Conservation (phyloP, 1,284 basidiomycete genomes). For the Phlebopus sp. region DNA sequence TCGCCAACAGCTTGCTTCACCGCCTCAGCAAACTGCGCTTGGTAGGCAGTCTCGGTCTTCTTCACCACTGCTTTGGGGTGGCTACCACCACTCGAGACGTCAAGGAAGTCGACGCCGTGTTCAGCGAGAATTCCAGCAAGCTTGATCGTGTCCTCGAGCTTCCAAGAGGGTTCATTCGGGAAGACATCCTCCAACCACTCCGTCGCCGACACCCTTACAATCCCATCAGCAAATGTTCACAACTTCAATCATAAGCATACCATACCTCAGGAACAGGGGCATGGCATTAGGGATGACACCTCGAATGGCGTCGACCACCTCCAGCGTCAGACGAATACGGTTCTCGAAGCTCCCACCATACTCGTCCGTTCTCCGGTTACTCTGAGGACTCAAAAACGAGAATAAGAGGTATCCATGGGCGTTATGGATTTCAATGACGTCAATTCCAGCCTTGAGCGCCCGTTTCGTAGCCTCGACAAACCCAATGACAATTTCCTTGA, state of each 20-base stretch:
- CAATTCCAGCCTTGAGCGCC: constrained; percentile 53
- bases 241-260: constrained; percentile 27
- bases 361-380: constrained; percentile 68
- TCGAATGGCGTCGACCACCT: constrained; percentile 53
- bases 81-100: constrained; percentile 63
- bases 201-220: constrained; percentile 52
- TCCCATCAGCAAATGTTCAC: not conserved
- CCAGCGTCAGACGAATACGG: constrained; percentile 57
- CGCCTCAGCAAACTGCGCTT: constrained; percentile 49
- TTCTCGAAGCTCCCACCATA: constrained; percentile 78
- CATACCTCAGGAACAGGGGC: constrained; percentile 69
- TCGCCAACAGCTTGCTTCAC: constrained; percentile 57
- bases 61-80: constrained; percentile 46
- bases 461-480: constrained; percentile 59
- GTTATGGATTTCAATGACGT: constrained; percentile 67
- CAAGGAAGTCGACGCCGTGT: constrained; percentile 65
- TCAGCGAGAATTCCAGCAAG: constrained; percentile 51
- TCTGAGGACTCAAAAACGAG: constrained; percentile 55
- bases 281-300: constrained; percentile 53
- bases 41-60: constrained; percentile 50
- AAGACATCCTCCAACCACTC: constrained; percentile 59
- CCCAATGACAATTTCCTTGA: constrained; percentile 56
- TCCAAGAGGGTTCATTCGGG: constrained; percentile 53
- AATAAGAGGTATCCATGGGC: constrained; percentile 66
- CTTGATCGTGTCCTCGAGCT: constrained; percentile 55